A percentile compares a stretch with the other conserved stretches of the same genome.
Conservation (phyloP, 2,329 filamentous ascomycete species). For the Hymenoscyphus linearis region DNA sequence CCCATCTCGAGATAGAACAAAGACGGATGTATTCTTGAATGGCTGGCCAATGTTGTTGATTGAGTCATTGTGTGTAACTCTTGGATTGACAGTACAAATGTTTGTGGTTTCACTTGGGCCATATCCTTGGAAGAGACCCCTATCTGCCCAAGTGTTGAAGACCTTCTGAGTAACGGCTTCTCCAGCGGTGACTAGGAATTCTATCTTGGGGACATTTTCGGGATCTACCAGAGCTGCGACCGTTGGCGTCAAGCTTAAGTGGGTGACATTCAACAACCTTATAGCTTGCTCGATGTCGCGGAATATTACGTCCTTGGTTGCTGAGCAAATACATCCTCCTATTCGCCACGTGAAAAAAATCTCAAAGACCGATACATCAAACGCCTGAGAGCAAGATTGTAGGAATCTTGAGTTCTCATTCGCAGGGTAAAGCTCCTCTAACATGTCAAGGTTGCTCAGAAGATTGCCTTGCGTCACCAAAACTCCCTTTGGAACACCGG, state of each 20-base stretch:
- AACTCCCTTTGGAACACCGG: conserved; percentile 71
- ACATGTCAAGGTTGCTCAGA: conserved; percentile 64
- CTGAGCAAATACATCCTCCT: conserved; percentile 74
- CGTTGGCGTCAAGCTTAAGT: conserved; percentile 81
- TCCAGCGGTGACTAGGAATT: conserved; percentile 75
- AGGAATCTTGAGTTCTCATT: conserved; percentile 50
- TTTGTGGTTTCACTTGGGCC: conserved; percentile 85
- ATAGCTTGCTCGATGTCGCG: conserved; percentile 66
- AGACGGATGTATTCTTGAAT: conserved; percentile 66
- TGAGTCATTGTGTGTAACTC: conserved; percentile 51
- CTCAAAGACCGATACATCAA: conserved; percentile 86
- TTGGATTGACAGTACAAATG: conserved; percentile 69
- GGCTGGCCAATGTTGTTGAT: conserved; percentile 73
- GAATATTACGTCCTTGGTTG: conserved; percentile 68
- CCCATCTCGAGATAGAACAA: conserved; percentile 36
- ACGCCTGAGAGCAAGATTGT: conserved; percentile 78
- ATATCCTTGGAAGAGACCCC: conserved; percentile 72
- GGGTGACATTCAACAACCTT: conserved; percentile 59
- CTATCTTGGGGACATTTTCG: conserved; percentile 60
- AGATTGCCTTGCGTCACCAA: conserved; percentile 72
- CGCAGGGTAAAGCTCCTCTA: conserved; percentile 62
- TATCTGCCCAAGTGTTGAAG: conserved; percentile 60
- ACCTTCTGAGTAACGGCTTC: conserved; percentile 73
- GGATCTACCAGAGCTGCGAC: conserved; percentile 73
- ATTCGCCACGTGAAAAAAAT: conserved; percentile 79